Evolutionary conservation across 805 yeast genomes (phyloP).

Genomic region (Yarrowia osloensis): DNA sequence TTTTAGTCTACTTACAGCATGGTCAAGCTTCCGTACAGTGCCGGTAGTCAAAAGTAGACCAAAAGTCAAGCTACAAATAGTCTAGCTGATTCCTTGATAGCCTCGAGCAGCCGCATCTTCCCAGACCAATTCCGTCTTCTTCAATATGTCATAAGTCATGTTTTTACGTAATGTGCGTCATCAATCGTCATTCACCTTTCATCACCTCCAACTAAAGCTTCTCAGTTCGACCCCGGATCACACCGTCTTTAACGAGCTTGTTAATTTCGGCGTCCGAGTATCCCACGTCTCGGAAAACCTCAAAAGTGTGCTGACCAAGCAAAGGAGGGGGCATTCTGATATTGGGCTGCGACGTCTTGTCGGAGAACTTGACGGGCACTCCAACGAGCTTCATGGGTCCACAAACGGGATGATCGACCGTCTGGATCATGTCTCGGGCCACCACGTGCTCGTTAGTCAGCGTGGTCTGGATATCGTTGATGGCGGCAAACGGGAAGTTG

Average conservation of each 20-base stretch:
- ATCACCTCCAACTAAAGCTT: background rate
- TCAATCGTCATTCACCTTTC: background rate
- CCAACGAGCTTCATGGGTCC: slow-evolving; percentile 45
- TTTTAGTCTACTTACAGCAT: too few species aligned
- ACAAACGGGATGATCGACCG: slow-evolving; percentile 43
- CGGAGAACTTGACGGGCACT: slow-evolving; percentile 46
- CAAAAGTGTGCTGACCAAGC: slow-evolving; percentile 46
- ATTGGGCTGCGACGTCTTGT: slow-evolving; percentile 40
- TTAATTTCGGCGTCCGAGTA: slow-evolving; percentile 36
- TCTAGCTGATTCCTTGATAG: too few species aligned
- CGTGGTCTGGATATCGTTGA: slow-evolving; percentile 45
- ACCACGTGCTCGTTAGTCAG: slow-evolving; percentile 44
- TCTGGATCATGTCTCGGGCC: slow-evolving; percentile 45
- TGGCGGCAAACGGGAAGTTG: slow-evolving; percentile 47
- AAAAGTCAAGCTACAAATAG: too few species aligned
- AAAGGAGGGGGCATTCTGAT: slow-evolving; percentile 45
- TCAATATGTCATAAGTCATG: too few species aligned
- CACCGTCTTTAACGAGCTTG: slow-evolving; percentile 33
- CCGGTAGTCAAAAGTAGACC: too few species aligned
- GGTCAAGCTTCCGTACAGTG: too few species aligned
- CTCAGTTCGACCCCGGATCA: slow-evolving; percentile 10
- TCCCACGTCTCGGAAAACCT: slow-evolving; percentile 40
- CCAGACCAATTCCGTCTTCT: too few species aligned
- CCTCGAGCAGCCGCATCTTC: too few species aligned
- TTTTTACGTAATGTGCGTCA: too few species aligned